A percentile compares a stretch with the other conserved stretches of the same genome.
phyloP scores from a whole-genome alignment of 352 stramenopile species.

The Pythium guiyangense region DNA sequence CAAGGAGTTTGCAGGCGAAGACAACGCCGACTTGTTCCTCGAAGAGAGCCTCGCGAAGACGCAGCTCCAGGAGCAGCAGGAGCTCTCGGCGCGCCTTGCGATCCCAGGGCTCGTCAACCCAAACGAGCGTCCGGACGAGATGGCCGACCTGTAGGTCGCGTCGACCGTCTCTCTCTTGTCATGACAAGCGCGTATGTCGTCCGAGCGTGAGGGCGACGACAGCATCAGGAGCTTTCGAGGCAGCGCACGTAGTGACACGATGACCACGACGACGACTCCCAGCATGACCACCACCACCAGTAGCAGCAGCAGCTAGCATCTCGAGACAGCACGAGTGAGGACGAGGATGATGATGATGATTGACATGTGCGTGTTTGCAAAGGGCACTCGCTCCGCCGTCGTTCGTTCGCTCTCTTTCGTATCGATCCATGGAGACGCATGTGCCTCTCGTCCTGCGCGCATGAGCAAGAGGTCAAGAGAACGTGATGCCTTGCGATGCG shows the following conservation, averaged over 20 bases:
- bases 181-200: no score
- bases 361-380: slow-evolving; percentile 5
- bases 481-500: no score
- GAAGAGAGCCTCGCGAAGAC: slow-evolving; percentile 92
- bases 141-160: slow-evolving; percentile 68
- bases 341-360: slow-evolving; percentile 1
- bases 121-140: slow-evolving; percentile 88
- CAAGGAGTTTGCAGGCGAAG: slow-evolving; percentile 97
- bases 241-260: no score
- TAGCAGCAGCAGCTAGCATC: no score
- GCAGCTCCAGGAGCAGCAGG: slow-evolving; percentile 85
- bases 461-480: no score
- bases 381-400: no score
- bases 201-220: neutral
- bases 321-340: no score
- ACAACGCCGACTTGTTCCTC: slow-evolving; percentile 96
- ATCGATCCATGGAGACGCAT: no score
- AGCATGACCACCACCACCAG: no score
- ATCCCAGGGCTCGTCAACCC: slow-evolving; percentile 91
- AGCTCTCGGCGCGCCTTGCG: slow-evolving; percentile 74
- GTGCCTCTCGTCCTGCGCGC: no score
- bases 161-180: no score
- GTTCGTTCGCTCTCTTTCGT: neutral
- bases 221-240: neutral
- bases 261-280: no score